phyloP scores from a whole-genome alignment of 2,329 filamentous ascomycete genomes.

The Colletotrichum truncatum region DNA sequence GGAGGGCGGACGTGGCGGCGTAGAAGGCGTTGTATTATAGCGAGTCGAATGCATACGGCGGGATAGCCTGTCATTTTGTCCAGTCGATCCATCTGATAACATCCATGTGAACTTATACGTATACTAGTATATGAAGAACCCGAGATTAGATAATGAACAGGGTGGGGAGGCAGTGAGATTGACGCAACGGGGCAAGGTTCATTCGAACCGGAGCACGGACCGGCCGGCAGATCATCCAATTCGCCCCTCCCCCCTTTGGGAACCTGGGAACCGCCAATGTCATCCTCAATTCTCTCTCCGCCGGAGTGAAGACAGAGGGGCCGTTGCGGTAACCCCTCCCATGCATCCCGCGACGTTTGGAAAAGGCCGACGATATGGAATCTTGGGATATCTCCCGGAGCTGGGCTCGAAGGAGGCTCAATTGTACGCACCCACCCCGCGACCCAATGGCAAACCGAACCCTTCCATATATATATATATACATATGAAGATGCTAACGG shows the following conservation, averaged over 20 bases:
- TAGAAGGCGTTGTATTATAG: constrained; percentile 1
- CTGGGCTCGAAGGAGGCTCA: constrained; percentile 20
- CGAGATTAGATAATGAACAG: too few relatives aligned
- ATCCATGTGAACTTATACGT: too few relatives aligned
- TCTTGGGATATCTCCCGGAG: constrained; percentile 26
- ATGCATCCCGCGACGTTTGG: constrained; percentile 28
- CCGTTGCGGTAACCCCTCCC: not conserved
- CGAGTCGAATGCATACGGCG: constrained; percentile 4
- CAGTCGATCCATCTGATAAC: not conserved
- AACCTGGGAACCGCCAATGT: too few relatives aligned
- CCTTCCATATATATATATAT: too few relatives aligned
- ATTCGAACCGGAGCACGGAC: not conserved
- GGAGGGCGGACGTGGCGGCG: not conserved
- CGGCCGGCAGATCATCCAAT: not conserved
- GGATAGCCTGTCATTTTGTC: constrained; percentile 8
- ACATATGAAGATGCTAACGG: too few relatives aligned
- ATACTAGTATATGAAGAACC: too few relatives aligned
- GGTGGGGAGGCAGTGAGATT: too few relatives aligned
- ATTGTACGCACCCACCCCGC: constrained; percentile 1
- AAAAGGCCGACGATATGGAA: constrained; percentile 22
- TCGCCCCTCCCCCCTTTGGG: not conserved
- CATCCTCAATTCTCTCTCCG: not conserved
- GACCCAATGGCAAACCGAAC: too few relatives aligned
- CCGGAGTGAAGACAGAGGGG: not conserved
- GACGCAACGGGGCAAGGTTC: too few relatives aligned